A percentile compares a stretch with the other conserved stretches of the same genome.
Evolutionary conservation across 1,139 yeast species (phyloP).

Genomic region (Blastobotrys aristatus): DNA sequence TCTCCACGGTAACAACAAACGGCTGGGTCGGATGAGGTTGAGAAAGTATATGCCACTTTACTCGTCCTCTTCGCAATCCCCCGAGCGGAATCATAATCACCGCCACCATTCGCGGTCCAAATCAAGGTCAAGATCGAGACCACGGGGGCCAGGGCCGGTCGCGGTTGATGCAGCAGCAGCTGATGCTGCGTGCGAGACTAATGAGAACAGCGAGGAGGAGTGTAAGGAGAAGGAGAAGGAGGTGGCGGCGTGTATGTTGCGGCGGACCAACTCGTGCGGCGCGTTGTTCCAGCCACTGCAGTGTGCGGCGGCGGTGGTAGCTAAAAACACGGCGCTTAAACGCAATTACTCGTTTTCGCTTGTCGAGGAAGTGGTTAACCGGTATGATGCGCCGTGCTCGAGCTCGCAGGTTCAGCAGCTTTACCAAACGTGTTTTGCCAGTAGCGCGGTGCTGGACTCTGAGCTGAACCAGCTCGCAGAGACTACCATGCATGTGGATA

Average conservation of each 20-base stretch:
- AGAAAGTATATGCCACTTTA: slow-evolving; percentile 1
- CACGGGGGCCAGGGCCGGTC: background rate
- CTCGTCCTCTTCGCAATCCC: background rate
- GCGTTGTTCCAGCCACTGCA: background rate
- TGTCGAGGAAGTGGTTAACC: slow-evolving; percentile 39
- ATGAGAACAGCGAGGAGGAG: background rate
- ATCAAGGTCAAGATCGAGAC: background rate
- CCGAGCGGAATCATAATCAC: background rate
- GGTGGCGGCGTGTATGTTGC: too few species aligned
- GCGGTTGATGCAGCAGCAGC: background rate
- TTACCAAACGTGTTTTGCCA: slow-evolving; percentile 2
- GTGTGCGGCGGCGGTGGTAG: background rate
- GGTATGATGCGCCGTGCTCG: slow-evolving; percentile 32
- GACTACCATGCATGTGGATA: slow-evolving; percentile 3
- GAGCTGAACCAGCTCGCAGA: slow-evolving; percentile 16
- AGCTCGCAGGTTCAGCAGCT: background rate
- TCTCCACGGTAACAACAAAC: background rate
- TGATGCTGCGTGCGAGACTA: background rate
- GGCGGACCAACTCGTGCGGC: background rate
- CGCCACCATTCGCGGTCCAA: background rate
- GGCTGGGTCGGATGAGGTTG: slow-evolving; percentile 7
- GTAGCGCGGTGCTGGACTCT: slow-evolving; percentile 12
- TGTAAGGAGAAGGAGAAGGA: background rate
- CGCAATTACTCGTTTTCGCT: slow-evolving; percentile 41
- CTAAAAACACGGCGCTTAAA: slow-evolving; percentile 15